Evolutionary conservation across 148 eudicot species (phyloP), one percentile per base, ranked within the genome.

Genomic region (Limonium bicolor): DNA sequence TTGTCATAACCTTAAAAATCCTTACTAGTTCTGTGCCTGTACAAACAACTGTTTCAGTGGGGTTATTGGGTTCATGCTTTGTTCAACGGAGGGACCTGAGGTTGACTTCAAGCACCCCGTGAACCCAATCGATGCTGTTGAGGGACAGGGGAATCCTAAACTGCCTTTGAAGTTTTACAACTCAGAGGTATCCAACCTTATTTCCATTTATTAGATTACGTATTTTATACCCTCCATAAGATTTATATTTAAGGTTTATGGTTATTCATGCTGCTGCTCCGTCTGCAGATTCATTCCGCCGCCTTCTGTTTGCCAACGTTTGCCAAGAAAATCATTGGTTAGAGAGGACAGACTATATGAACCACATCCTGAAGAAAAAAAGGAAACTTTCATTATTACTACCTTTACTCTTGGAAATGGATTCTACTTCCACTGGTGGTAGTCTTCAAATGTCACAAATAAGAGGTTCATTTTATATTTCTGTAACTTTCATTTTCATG

Each of bases 71-170:
- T 90, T 90, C 67, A 34, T 90, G 54, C 20, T 80, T 52, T 77
- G 99, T 70, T 69, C 99, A 31, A 90, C 86, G 20, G 85, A 80
- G 54, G 99, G 99, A 7, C 76, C 87, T 4, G 46, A 77, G 18
- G 95, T 90, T 46, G 88, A 90, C 65, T 90, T 90, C 59, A 48
- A 62, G 40, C 67, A 80, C 57, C 99, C 99, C 31, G 51, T 81
- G 40, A 90, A 90, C 54, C 95, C 95, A 20, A 90, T 90, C 67
- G 99, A 90, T 76, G 71, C 75, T 60, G 60, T 80, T 26, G 82
- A 76, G 56, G 99, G 87, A 51, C 93, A 86, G 18, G 46, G 67
- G 15, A 44, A 66, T 20, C 64, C 60, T 36, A 62, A 43, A 44
- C 48, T 85, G 60, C 82, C 81, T 48, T 74, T 90, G 20, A 73